phyloP scores from a whole-genome alignment of 371 early-diverging fungal species.

The Apophysomyces trapeziformis region DNA sequence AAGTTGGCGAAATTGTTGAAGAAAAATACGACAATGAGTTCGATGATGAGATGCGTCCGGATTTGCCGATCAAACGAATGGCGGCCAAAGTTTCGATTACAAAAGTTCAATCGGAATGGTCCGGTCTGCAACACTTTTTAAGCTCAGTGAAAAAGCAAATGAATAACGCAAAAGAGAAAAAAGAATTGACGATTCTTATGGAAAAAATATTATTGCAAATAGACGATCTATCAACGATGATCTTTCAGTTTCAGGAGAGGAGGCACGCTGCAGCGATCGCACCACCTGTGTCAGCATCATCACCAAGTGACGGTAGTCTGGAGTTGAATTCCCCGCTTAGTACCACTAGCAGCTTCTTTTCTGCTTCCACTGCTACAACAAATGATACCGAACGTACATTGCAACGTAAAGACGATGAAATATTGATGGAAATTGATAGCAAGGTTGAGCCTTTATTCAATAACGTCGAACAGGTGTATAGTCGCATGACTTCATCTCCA shows the following conservation, averaged over 20 bases:
- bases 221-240: constrained; percentile 43
- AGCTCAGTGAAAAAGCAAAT: constrained; percentile 34
- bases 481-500: constrained; percentile 44
- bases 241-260: constrained; percentile 50
- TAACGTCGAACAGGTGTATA: constrained; percentile 57
- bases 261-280: constrained; percentile 22
- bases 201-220: constrained; percentile 37
- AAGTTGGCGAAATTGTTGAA: constrained; percentile 25
- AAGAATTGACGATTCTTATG: constrained; percentile 27
- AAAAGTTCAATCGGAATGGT: constrained; percentile 55
- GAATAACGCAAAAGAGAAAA: constrained; percentile 23
- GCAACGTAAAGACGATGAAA: constrained; percentile 41
- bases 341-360: constrained; percentile 12
- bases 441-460: constrained; percentile 56
- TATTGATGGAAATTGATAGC: constrained; percentile 57
- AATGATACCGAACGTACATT: constrained; percentile 2
- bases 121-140: constrained; percentile 49
- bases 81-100: constrained; percentile 28
- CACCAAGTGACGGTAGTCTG: constrained; percentile 6
- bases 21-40: constrained; percentile 32
- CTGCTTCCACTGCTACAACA: constrained; percentile 11
- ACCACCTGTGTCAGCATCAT: background rate
- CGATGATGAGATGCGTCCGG: constrained; percentile 21
- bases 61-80: constrained; percentile 21
- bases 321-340: constrained; percentile 7